Evolutionary conservation across 495 filamentous ascomycete species (phyloP).

Genomic region (Penicillium atrosanguineum): DNA sequence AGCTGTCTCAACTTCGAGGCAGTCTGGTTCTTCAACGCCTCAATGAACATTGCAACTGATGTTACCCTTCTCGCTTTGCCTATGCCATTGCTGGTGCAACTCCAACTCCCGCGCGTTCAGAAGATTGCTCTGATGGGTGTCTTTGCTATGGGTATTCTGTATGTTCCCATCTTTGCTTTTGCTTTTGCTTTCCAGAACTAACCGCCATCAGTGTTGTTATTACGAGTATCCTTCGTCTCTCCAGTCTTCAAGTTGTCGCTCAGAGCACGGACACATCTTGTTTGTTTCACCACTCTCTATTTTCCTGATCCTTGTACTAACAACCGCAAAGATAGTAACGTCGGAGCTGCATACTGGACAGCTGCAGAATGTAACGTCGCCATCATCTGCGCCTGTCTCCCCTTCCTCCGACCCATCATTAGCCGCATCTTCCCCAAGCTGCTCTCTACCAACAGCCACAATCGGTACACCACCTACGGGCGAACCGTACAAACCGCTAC

Average conservation of each 20-base stretch:
- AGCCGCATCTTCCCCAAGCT: conserved; percentile 68
- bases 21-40: conserved; percentile 52
- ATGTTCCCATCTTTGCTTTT: conserved; percentile 50
- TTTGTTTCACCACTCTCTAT: conserved; percentile 56
- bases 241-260: conserved; percentile 29
- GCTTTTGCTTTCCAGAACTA: conserved; percentile 6
- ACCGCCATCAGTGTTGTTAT: conserved; percentile 25
- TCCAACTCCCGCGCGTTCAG: conserved; percentile 50
- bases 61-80: conserved; percentile 54
- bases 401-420: conserved; percentile 80
- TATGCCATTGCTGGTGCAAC: conserved; percentile 51
- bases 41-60: conserved; percentile 55
- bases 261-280: conserved; percentile 45
- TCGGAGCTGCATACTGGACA: conserved; percentile 65
- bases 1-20: conserved; percentile 49
- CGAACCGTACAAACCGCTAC: conserved; percentile 10
- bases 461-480: conserved; percentile 20
- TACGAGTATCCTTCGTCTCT: conserved; percentile 36
- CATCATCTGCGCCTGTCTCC: conserved; percentile 81
- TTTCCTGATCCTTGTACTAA: conserved; percentile 42
- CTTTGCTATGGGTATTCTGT: conserved; percentile 56
- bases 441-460: conserved; percentile 42
- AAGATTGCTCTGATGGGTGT: conserved; percentile 52
- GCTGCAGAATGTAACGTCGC: conserved; percentile 81
- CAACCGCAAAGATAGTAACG: conserved; percentile 42